Evolutionary conservation across 148 eudicot genomes (phyloP).

Genomic region (Amaranthus palmeri): DNA sequence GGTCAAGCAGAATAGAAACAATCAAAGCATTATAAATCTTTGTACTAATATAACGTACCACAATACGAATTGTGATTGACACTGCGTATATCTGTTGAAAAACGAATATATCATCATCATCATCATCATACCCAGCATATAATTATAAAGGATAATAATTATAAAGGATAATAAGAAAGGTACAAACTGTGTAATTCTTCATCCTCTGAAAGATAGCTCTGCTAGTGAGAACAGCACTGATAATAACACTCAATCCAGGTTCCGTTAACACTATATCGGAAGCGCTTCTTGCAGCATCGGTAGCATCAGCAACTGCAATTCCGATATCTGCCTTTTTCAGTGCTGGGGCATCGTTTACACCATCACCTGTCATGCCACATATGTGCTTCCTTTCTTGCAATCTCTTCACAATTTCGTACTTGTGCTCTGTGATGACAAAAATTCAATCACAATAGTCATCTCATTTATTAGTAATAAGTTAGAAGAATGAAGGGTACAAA

Average conservation of each 20-base stretch:
- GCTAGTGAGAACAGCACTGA: conserved; percentile 74
- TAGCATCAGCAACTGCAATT: conserved; percentile 71
- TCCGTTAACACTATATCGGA: conserved; percentile 78
- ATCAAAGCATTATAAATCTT: neutral
- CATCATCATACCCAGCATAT: too few relatives aligned
- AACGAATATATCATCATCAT: neutral
- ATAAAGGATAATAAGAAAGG: neutral
- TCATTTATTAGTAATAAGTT: neutral
- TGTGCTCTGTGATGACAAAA: conserved; percentile 48
- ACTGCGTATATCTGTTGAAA: conserved; percentile 57
- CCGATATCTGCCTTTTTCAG: conserved; percentile 76
- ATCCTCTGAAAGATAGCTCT: conserved; percentile 77
- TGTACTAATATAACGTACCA: conserved; percentile 39
- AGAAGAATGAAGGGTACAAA: neutral
- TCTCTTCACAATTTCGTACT: conserved; percentile 72
- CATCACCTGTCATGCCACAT: conserved; percentile 90
- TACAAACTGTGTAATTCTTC: conserved; percentile 72
- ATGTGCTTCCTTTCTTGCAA: conserved; percentile 70
- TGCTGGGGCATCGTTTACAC: conserved; percentile 88
- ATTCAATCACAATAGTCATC: conserved; percentile 4
- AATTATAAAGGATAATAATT: neutral
- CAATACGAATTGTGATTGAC: conserved; percentile 64
- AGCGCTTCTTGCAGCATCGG: conserved; percentile 71
- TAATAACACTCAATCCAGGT: conserved; percentile 72
- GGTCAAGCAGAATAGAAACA: neutral